Evolutionary conservation across 495 filamentous ascomycete species (phyloP), one percentile per base, ranked within the genome.

Genomic region (Annulohypoxylon stygium): DNA sequence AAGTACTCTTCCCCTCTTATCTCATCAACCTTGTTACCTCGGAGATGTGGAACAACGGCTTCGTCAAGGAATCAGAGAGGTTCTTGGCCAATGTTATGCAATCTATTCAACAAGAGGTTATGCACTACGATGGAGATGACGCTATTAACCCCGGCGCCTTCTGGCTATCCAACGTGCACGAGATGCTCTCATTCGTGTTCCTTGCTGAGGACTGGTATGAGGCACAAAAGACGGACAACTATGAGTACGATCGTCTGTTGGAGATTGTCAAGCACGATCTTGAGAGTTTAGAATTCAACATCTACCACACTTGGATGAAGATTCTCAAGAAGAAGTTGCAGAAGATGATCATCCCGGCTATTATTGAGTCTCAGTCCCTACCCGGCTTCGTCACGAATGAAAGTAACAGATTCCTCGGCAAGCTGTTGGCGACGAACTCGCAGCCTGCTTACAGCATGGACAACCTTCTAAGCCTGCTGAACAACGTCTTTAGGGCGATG

Each of bases 261-360:
- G 96, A 99, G 79, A 98, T 99, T 78, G 96, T 98, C 70, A 99
- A 99, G 87, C 96, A 98, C 76, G 96, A 99, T 75, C 86, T 99
- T 58, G 96, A 99, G 84, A 97, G 93, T 81, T 85, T 99, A 50
- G 96, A 99, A 82, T 99, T 99, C 88, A 99, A 99, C 85, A 98
- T 99, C 78, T 99, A 99, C 82, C 97, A 99, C 82, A 99, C 96
- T 10, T 99, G 96, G 96, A 99, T 99, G 96, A 99, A 99, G 86
- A 94, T 97, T 48, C 86, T 99, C 76, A 99, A 99, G 87, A 97
- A 97, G 87, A 97, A 97, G 82, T 87, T 99, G 54, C 92, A 93
- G 75, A 98, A 98, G 86, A 99, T 99, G 96, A 97, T 99, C 76
- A 96, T 99, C 26, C 96, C 96, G 0, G 96, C 96, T 45, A 98